phyloP scores from a whole-genome alignment of 2,329 filamentous ascomycete species.

The Venturia carpophila region DNA sequence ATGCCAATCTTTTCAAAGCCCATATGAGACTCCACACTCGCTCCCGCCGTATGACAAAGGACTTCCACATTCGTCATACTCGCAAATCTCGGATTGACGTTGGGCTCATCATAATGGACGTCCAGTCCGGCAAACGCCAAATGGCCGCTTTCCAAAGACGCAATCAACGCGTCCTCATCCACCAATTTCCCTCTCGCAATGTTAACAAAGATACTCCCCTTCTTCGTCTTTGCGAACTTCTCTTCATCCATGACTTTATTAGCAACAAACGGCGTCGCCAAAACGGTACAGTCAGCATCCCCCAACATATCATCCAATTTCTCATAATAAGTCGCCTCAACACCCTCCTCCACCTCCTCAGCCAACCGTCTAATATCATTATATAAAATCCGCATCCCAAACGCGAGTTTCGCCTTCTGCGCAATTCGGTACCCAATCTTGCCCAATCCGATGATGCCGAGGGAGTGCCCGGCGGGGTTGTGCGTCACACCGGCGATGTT shows the following conservation, averaged over 20 bases:
- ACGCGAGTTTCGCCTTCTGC: constrained; percentile 48
- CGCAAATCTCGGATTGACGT: constrained; percentile 43
- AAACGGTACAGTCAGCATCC: constrained; percentile 51
- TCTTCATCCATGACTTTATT: constrained; percentile 42
- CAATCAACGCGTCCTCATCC: constrained; percentile 55
- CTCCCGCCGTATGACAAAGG: constrained; percentile 61
- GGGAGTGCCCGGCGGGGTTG: constrained; percentile 53
- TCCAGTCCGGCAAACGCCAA: constrained; percentile 53
- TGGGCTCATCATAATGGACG: constrained; percentile 55
- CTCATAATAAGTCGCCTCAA: constrained; percentile 48
- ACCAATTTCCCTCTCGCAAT: constrained; percentile 57
- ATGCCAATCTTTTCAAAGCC: constrained; percentile 61
- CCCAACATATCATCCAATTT: constrained; percentile 46
- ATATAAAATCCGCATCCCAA: constrained; percentile 61
- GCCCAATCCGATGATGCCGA: constrained; percentile 64
- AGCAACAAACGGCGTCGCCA: constrained; percentile 51
- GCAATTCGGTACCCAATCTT: constrained; percentile 48
- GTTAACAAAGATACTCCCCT: constrained; percentile 54
- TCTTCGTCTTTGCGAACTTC: constrained; percentile 45
- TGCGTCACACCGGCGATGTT: constrained; percentile 52
- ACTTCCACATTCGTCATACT: constrained; percentile 45
- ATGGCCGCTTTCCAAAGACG: constrained; percentile 47
- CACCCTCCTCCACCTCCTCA: constrained; percentile 35
- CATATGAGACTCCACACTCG: constrained; percentile 57
- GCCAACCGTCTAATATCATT: constrained; percentile 50